Evolutionary conservation across 495 filamentous ascomycete genomes (phyloP).

Genomic region (Aspergillus ellipticus): DNA sequence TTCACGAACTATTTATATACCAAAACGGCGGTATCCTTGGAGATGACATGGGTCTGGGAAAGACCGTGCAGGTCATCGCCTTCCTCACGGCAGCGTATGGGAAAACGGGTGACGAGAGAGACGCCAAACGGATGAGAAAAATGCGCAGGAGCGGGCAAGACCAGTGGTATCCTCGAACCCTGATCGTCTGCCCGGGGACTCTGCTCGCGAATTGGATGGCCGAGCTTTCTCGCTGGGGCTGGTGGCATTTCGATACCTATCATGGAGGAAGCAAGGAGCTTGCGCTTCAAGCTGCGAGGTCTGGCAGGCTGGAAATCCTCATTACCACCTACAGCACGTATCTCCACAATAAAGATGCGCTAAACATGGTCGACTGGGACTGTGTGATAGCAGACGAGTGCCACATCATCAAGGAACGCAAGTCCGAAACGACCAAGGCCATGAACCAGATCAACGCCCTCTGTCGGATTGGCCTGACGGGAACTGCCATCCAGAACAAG

Average conservation of each 20-base stretch:
- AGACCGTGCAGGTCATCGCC: conserved; percentile 94
- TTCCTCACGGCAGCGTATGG: conserved; percentile 93
- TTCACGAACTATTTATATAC: conserved; percentile 87
- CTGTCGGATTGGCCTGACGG: conserved; percentile 89
- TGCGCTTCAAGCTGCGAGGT: conserved; percentile 67
- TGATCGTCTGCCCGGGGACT: conserved; percentile 86
- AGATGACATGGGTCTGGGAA: conserved; percentile 97
- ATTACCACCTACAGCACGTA: conserved; percentile 94
- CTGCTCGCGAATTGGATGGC: conserved; percentile 87
- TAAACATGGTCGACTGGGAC: conserved; percentile 91
- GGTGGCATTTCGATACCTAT: conserved; percentile 85
- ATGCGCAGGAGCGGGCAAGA: conserved; percentile 55
- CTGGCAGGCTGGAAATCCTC: conserved; percentile 79
- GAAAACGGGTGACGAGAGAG: conserved; percentile 88
- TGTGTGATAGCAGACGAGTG: conserved; percentile 97
- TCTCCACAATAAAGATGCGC: conserved; percentile 62
- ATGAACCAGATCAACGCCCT: conserved; percentile 93
- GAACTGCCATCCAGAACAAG: conserved; percentile 96
- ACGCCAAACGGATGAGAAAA: conserved; percentile 88
- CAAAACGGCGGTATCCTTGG: conserved; percentile 88
- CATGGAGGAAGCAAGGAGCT: conserved; percentile 73
- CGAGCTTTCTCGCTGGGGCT: conserved; percentile 87
- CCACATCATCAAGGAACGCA: conserved; percentile 80
- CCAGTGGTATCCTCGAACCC: conserved; percentile 78
- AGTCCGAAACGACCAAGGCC: conserved; percentile 71